Evolutionary conservation across 2,329 filamentous ascomycete genomes (phyloP).

Genomic region (Knufia fluminis): DNA sequence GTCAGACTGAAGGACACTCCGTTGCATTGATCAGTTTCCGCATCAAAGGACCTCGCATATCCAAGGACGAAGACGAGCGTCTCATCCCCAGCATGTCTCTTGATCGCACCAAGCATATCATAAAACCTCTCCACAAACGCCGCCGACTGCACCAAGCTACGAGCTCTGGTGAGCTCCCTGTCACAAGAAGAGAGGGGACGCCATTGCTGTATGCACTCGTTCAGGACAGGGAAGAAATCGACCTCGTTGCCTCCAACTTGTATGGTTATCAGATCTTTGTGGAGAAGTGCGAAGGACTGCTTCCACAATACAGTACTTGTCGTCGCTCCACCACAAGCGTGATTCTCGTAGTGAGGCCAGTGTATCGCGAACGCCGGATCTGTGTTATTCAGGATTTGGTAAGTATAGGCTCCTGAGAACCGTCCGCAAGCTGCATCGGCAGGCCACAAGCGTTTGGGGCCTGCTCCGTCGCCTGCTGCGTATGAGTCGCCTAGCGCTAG

Average conservation of each 20-base stretch:
- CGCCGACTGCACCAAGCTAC: constrained; percentile 17
- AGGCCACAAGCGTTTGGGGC: constrained; percentile 13
- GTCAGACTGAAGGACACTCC: constrained; percentile 23
- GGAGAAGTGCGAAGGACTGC: constrained; percentile 13
- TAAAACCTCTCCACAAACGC: constrained; percentile 18
- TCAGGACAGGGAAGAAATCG: constrained; percentile 24
- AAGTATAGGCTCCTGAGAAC: constrained; percentile 24
- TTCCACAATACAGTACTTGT: constrained; percentile 17
- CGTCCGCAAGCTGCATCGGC: constrained; percentile 18
- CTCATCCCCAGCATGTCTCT: constrained; percentile 8
- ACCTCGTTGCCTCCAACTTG: constrained; percentile 26
- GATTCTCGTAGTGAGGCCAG: constrained; percentile 18
- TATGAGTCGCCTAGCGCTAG: constrained; percentile 25
- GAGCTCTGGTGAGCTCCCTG: constrained; percentile 14
- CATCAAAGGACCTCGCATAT: constrained; percentile 23
- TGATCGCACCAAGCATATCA: constrained; percentile 14
- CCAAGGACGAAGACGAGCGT: constrained; percentile 21
- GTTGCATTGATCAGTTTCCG: constrained; percentile 18
- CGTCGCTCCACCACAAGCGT: constrained; percentile 23
- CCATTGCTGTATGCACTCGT: constrained; percentile 25
- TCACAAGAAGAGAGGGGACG: constrained; percentile 16
- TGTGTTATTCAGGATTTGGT: constrained; percentile 18
- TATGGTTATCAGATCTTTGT: constrained; percentile 21
- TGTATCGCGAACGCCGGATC: constrained; percentile 10
- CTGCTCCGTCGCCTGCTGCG: constrained; percentile 24